Evolutionary conservation across 176 grass and related monocot species (phyloP).

Genomic region (Sorghum bicolor): Sorghum_bicolor_NCBIv3 NC_012875.2:39391001-39391500

Average conservation of each 20-base stretch:
- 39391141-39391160: neutral
- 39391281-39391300: neutral
- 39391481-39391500: neutral
- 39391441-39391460: constrained; percentile 78
- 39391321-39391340: neutral
- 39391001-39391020: neutral
- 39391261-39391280: constrained; percentile 51
- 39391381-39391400: constrained; percentile 82
- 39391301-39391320: neutral
- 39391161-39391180: neutral
- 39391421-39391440: constrained; percentile 70
- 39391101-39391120: neutral
- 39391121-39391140: neutral
- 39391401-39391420: constrained; percentile 88
- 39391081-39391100: neutral
- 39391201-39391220: constrained; percentile 76
- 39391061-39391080: neutral
- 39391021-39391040: neutral
- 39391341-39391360: neutral
- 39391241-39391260: constrained; percentile 85
- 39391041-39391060: neutral
- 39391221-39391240: constrained; percentile 92
- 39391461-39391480: constrained; percentile 56
- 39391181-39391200: constrained; percentile 69
- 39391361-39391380: constrained; percentile 66